Base-by-base conservation (phyloP, 2,329 filamentous ascomycete species). In the Sporothrix pseudoabietina region DNA sequence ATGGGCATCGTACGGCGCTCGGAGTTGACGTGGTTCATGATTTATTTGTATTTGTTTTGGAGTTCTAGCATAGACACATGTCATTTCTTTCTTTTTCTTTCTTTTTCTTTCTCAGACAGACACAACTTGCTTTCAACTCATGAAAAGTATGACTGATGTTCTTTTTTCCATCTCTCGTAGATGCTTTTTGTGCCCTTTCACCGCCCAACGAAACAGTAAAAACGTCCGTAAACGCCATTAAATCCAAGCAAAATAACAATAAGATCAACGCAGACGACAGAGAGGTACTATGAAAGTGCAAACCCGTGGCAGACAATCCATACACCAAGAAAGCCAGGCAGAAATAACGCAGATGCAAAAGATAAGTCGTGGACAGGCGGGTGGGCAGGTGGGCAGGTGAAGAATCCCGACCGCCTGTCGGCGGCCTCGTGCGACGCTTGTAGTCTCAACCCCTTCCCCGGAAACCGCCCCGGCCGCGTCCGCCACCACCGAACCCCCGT, bases 401-500 rank as follows among this genome's bases (percentile, higher is more conserved):
- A 47, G 41, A 14, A 9, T 47, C 10, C 7, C 41, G 41, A 14
- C 4, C 41, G 41, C 41, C 41, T 47, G 8, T 49, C 44, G 44
- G 44, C 44, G 26, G 54, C 14, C 26, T 16, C 32, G 10, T 65
- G 35, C 8, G 35, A 35, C 35, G n/a, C n/a, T n/a, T n/a, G n/a
- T n/a, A 19, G 3, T n/a, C 16, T 44, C 59, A 77, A 1, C 76
- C 76, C 54, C 75, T 69, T 0, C 75, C 76, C 12, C 76, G 73
- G 72, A 75, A 76, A 10, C 75, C 73, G 47, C 74, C 54, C 10
- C 61, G 61, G 41, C 75, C 74, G 30, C 75, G 71, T 0, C 75
- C 70, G 2, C 75, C 69, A 16, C 75, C 72, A 44, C 76, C 72
- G 57, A 68, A 69, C 9, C 75, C 70, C 2, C 76, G 73, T 49